Percentiles rank a stretch among this genome's conserved stretches.
Conservation (phyloP, 169 alveolate species). For the Besnoitia besnoiti region DNA sequence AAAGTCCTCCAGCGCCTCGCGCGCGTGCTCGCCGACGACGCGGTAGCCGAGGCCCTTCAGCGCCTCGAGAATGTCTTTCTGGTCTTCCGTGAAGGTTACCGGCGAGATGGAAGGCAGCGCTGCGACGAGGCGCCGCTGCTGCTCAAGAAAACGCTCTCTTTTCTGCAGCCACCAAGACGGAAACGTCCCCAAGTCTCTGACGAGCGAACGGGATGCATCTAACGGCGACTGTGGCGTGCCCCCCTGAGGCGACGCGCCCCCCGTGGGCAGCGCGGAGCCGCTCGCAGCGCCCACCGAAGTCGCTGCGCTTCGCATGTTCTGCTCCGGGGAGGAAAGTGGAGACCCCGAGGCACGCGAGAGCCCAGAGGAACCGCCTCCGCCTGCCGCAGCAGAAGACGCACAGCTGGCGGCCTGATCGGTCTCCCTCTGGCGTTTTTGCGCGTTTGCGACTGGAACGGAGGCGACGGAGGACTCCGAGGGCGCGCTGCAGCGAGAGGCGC, state of each 20-base stretch:
- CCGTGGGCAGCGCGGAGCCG: too few relatives aligned
- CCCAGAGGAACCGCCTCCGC: too few relatives aligned
- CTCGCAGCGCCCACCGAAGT: background rate
- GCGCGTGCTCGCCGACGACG: background rate
- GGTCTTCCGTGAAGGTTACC: background rate
- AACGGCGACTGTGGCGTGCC: too few relatives aligned
- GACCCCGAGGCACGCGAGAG: too few relatives aligned
- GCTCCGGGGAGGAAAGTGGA: too few relatives aligned
- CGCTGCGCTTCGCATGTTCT: background rate
- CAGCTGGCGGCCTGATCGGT: background rate
- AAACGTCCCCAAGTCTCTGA: too few relatives aligned
- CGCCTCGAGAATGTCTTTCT: background rate
- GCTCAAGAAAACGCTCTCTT: background rate
- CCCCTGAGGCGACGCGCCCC: too few relatives aligned
- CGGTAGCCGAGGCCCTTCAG: background rate
- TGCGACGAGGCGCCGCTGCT: background rate
- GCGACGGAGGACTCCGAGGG: background rate
- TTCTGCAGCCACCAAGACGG: background rate
- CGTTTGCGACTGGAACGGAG: background rate
- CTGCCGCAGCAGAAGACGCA: too few relatives aligned
- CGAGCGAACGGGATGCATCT: too few relatives aligned
- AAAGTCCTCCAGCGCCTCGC: background rate
- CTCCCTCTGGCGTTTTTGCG: background rate
- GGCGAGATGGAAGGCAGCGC: background rate
- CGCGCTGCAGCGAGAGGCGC: background rate